phyloP scores from a whole-genome alignment of 1,284 basidiomycete genomes.

The Ganoderma resinaceum region DNA sequence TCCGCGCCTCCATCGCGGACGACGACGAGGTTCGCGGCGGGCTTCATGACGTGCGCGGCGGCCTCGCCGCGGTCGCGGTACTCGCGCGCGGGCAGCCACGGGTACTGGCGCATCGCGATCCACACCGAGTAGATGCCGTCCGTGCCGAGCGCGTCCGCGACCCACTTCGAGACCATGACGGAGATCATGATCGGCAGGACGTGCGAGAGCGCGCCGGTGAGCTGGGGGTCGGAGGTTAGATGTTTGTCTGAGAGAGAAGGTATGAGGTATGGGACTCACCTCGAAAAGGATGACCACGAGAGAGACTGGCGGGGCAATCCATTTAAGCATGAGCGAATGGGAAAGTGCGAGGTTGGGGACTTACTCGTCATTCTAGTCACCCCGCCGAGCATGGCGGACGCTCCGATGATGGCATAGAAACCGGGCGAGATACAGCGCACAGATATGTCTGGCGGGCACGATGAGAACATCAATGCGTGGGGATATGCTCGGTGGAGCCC shows the following conservation, averaged over 20 bases:
- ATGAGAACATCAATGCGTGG: constrained; percentile 69
- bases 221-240: constrained; percentile 36
- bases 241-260: neutral
- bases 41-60: constrained; percentile 69
- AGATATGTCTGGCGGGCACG: constrained; percentile 74
- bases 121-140: constrained; percentile 81
- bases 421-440: constrained; percentile 78
- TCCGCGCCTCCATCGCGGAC: constrained; percentile 56
- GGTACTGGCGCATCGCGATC: constrained; percentile 76
- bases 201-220: constrained; percentile 77
- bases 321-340: neutral
- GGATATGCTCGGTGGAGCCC: constrained; percentile 67
- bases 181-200: constrained; percentile 83
- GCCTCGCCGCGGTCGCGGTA: constrained; percentile 71
- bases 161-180: constrained; percentile 80
- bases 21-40: constrained; percentile 55
- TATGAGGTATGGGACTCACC: constrained; percentile 41
- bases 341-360: constrained; percentile 28
- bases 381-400: constrained; percentile 81
- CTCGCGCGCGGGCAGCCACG: constrained; percentile 76
- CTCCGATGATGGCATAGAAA: constrained; percentile 86
- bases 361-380: constrained; percentile 83
- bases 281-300: constrained; percentile 79
- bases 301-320: constrained; percentile 55
- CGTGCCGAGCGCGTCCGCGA: constrained; percentile 73